phyloP scores from a whole-genome alignment of 495 filamentous ascomycete genomes.

The Haplographium delicatum region DNA sequence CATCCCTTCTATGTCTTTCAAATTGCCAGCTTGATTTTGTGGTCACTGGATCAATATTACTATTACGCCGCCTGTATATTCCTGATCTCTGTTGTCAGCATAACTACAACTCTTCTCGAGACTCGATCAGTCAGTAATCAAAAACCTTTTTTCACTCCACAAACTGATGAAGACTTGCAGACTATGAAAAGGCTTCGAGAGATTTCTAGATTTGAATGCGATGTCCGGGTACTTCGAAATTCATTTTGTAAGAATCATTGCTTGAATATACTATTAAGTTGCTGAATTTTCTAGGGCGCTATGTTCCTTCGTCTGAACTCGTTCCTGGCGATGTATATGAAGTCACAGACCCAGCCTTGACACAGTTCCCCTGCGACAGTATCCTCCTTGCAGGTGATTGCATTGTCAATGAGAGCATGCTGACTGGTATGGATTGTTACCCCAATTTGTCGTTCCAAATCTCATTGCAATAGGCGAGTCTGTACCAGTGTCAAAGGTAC shows the following conservation, averaged over 20 bases:
- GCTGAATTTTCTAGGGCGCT: constrained; percentile 57
- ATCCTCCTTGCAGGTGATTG: constrained; percentile 89
- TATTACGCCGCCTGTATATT: constrained; percentile 98
- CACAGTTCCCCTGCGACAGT: constrained; percentile 92
- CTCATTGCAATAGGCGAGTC: constrained; percentile 65
- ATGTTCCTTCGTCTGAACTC: constrained; percentile 78
- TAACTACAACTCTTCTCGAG: constrained; percentile 82
- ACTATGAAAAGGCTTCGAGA: constrained; percentile 89
- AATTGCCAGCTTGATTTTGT: constrained; percentile 87
- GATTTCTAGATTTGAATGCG: constrained; percentile 91
- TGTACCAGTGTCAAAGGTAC: constrained; percentile 89
- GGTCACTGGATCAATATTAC: constrained; percentile 94
- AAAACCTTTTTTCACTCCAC: neutral
- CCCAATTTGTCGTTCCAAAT: constrained; percentile 19
- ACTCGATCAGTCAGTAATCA: constrained; percentile 64
- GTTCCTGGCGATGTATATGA: constrained; percentile 98
- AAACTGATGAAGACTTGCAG: constrained; percentile 31
- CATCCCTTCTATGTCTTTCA: constrained; percentile 99
- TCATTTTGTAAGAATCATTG: constrained; percentile 72
- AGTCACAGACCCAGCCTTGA: constrained; percentile 89
- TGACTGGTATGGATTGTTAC: constrained; percentile 58
- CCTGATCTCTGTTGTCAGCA: constrained; percentile 87
- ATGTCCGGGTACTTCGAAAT: constrained; percentile 85
- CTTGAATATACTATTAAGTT: neutral
- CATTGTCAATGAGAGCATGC: constrained; percentile 99